Evolutionary conservation across 176 grass and related monocot species (phyloP).

Genomic region (Oropetium thomaeum): DNA sequence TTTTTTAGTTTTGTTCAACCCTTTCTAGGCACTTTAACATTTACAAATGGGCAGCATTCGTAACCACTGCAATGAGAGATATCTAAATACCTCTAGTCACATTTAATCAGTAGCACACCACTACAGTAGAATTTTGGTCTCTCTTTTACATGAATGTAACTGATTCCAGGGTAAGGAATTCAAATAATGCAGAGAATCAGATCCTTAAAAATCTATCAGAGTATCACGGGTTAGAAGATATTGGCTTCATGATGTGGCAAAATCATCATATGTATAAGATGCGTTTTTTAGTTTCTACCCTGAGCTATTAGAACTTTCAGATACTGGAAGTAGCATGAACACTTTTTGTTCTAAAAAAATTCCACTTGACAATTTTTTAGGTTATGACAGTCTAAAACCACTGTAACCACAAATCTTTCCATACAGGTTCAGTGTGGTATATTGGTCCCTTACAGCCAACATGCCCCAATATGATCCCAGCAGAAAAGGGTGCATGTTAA

Average conservation of each 20-base stretch:
- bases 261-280: not conserved
- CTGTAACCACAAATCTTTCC: not conserved
- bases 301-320: not conserved
- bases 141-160: not conserved
- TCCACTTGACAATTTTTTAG: not conserved
- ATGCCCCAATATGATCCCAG: not conserved
- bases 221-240: not conserved
- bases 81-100: conserved; percentile 1
- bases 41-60: not conserved
- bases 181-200: not conserved
- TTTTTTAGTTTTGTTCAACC: not conserved
- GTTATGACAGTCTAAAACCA: not conserved
- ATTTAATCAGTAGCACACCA: not conserved
- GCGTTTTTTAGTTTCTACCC: not conserved
- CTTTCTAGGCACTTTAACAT: not conserved
- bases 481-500: conserved; percentile 12
- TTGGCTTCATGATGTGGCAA: not conserved
- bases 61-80: not conserved
- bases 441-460: not conserved
- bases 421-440: not conserved
- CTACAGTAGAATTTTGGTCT: not conserved
- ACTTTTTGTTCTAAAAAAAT: not conserved
- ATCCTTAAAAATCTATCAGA: conserved; percentile 5
- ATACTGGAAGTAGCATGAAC: not conserved
- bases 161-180: not conserved